Percentiles rank a stretch among this genome's conserved stretches.
Conservation (phyloP, 176 grass and related monocot genomes). For the Ampelocalamus luodianensis region DNA sequence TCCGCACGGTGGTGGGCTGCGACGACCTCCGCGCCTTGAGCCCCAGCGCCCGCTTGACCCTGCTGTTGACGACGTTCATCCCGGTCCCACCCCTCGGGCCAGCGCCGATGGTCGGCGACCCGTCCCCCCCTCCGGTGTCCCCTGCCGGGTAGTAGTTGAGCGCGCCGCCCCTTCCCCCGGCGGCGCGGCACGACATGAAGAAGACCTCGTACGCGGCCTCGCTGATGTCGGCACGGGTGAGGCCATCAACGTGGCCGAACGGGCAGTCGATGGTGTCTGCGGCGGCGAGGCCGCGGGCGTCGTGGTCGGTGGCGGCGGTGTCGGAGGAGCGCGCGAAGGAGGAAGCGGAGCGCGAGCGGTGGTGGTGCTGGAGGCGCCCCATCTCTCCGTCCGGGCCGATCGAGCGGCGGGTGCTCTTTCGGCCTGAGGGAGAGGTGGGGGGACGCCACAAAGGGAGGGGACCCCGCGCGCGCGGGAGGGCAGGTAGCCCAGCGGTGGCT, state of each 20-base stretch:
- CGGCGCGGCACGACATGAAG: constrained; percentile 84
- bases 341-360: constrained; percentile 57
- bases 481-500: neutral
- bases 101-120: constrained; percentile 47
- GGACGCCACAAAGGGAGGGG: constrained; percentile 18
- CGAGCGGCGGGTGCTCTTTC: constrained; percentile 29
- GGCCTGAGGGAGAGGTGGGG: constrained; percentile 35
- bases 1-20: constrained; percentile 54
- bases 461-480: neutral
- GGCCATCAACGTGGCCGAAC: constrained; percentile 60
- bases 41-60: constrained; percentile 72
- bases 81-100: constrained; percentile 74
- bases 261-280: constrained; percentile 57
- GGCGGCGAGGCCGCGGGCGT: constrained; percentile 38
- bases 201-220: constrained; percentile 92
- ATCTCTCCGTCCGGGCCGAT: constrained; percentile 37
- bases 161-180: constrained; percentile 26
- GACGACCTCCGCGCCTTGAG: constrained; percentile 68
- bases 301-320: constrained; percentile 7
- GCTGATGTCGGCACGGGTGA: constrained; percentile 60
- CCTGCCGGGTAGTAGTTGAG: constrained; percentile 43
- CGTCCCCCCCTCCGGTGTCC: constrained; percentile 24
- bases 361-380: constrained; percentile 48
- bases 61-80: constrained; percentile 78
- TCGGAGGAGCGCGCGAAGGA: constrained; percentile 59